Percentiles rank a stretch among this genome's conserved stretches.
Conservation (phyloP, 768 basidiomycete species). For the Suillus bovinus region DNA sequence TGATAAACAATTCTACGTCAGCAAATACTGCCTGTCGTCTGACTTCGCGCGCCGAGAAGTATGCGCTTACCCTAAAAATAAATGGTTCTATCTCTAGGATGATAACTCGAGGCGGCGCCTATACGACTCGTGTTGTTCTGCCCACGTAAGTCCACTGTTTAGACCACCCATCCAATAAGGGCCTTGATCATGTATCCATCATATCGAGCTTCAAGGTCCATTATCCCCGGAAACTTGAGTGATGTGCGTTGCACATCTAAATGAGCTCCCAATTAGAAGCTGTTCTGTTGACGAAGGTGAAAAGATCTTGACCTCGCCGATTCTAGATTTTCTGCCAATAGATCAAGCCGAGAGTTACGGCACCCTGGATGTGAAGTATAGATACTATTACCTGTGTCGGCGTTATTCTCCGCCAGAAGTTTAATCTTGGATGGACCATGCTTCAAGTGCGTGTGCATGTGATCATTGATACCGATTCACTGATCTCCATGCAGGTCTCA, state of each 20-base stretch:
- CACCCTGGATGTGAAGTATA: background rate
- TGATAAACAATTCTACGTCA: background rate
- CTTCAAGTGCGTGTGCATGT: background rate
- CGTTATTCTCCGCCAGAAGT: background rate
- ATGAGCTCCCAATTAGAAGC: background rate
- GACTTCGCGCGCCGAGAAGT: background rate
- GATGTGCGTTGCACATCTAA: background rate
- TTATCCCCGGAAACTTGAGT: background rate
- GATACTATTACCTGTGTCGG: background rate
- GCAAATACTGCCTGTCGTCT: background rate
- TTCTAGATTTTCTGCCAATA: background rate
- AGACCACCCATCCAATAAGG: background rate
- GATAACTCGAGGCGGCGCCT: conserved; percentile 2
- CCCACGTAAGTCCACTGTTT: background rate
- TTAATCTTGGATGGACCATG: background rate
- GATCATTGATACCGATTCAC: background rate
- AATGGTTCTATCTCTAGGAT: background rate
- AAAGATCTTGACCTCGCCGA: background rate
- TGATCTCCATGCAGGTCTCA: background rate
- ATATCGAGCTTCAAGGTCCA: background rate
- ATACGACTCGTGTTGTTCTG: background rate
- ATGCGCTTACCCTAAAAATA: background rate
- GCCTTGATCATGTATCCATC: background rate
- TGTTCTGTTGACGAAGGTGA: background rate
- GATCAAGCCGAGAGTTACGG: background rate